Conservation (phyloP, 2,329 filamentous ascomycete genomes). For the Colletotrichum sp. region DNA sequence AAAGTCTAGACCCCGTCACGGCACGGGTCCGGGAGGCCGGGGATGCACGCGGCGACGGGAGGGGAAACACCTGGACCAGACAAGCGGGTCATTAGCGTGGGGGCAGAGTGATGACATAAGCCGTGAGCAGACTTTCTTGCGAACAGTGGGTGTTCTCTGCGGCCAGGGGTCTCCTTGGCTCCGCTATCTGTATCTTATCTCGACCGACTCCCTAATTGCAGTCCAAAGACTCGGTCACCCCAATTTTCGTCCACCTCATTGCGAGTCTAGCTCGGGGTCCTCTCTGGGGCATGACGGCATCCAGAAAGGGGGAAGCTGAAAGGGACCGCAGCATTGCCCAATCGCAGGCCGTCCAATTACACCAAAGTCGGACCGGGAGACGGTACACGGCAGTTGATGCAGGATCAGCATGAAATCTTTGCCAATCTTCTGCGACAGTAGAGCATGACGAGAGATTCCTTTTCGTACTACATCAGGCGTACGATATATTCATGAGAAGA, state of each 20-base stretch:
- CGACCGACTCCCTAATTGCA: background rate
- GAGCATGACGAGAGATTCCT: background rate
- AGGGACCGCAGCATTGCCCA: background rate
- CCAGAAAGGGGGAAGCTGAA: background rate
- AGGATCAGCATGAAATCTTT: background rate
- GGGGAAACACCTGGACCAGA: constrained; percentile 3
- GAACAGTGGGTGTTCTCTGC: background rate
- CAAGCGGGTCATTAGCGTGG: constrained; percentile 7
- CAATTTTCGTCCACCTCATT: background rate
- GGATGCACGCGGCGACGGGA: constrained; percentile 14
- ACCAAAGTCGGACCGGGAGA: background rate
- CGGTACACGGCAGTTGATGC: background rate
- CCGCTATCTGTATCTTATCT: constrained; percentile 20
- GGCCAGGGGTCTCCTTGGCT: constrained; percentile 7
- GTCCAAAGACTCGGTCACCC: constrained; percentile 6
- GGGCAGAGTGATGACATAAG: constrained; percentile 5
- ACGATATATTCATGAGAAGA: background rate
- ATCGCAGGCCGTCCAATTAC: background rate
- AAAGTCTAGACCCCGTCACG: constrained; percentile 1
- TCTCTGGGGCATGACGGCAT: background rate
- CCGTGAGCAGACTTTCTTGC: background rate
- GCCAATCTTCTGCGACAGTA: background rate
- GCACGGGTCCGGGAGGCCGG: background rate
- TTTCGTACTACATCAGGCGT: background rate
- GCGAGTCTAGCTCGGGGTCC: background rate